These are phyloP conservation scores for Blastobotrys capitulatus DNA, from an alignment of 1,139 yeast genomes.

Conservation along the genomic window DNA sequence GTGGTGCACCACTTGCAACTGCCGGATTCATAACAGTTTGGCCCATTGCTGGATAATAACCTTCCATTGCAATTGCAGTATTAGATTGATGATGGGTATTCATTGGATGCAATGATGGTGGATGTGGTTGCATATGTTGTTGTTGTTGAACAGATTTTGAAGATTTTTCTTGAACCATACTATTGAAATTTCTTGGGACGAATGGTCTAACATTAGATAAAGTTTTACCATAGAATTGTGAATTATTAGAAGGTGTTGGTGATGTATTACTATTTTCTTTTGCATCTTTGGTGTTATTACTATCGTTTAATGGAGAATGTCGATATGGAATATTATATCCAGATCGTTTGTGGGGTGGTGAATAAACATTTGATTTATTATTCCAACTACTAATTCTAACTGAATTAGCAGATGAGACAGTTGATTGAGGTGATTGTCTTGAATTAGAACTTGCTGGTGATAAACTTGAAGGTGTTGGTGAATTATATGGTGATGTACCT, in stretches of 20 bases:
- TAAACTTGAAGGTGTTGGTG: conserved; percentile 4
- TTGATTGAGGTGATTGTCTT: conserved; percentile 11
- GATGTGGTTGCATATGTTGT: background rate
- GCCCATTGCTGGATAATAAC: conserved; percentile 1
- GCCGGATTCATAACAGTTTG: background rate
- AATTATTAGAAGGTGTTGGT: background rate
- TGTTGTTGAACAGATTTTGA: background rate
- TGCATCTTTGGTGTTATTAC: background rate
- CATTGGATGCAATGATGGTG: background rate
- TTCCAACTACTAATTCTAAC: background rate
- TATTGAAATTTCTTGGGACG: conserved; percentile 1
- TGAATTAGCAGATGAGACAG: conserved; percentile 7
- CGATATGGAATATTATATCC: background rate
- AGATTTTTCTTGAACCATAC: background rate
- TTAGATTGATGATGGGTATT: background rate
- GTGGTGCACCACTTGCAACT: background rate
- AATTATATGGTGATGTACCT: conserved; percentile 7
- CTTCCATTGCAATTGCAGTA: background rate
- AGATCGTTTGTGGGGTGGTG: conserved; percentile 7
- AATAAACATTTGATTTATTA: background rate
- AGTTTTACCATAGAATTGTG: background rate
- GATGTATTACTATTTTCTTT: background rate
- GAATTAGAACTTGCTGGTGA: conserved; percentile 2
- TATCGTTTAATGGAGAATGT: background rate
- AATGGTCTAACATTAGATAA: conserved; percentile 3